Percentiles rank a stretch among this genome's conserved stretches.
phyloP scores from a whole-genome alignment of 1,284 basidiomycete genomes.

The Cryptococcus neoformans region DNA sequence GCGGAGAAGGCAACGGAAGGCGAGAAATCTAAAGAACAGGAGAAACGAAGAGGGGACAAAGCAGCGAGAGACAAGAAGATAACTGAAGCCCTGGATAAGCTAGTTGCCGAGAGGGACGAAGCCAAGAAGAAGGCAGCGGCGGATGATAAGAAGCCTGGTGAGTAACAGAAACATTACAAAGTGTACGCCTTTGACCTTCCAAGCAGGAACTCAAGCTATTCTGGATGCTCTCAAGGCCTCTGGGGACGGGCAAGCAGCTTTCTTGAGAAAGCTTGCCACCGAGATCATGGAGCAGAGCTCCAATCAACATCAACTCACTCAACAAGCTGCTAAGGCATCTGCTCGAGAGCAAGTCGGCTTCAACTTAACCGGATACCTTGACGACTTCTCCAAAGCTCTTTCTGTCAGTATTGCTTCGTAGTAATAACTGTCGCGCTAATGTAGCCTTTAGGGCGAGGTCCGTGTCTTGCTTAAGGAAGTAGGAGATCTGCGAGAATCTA shows the following conservation, averaged over 20 bases:
- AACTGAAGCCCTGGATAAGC: constrained; percentile 42
- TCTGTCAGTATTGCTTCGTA: constrained; percentile 20
- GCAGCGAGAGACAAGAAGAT: constrained; percentile 38
- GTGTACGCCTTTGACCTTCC: not conserved
- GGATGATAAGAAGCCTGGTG: constrained; percentile 44
- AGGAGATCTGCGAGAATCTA: constrained; percentile 44
- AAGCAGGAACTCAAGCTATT: constrained; percentile 37
- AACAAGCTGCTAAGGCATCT: constrained; percentile 35
- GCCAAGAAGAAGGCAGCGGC: constrained; percentile 43
- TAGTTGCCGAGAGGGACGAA: constrained; percentile 38
- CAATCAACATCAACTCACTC: constrained; percentile 45
- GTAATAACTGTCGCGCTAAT: not conserved
- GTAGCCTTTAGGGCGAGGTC: constrained; percentile 34
- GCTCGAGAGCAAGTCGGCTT: constrained; percentile 49
- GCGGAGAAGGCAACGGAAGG: constrained; percentile 24
- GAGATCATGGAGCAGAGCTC: constrained; percentile 47
- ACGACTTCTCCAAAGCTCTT: constrained; percentile 46
- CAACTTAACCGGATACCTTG: constrained; percentile 48
- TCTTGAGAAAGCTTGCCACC: constrained; percentile 41
- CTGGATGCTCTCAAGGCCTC: constrained; percentile 43
- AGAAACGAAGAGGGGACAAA: constrained; percentile 43
- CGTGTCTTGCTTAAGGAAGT: constrained; percentile 47
- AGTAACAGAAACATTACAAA: not conserved
- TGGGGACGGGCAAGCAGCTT: constrained; percentile 39
- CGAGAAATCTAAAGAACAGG: constrained; percentile 28